Percentiles rank a stretch among this genome's conserved stretches.
Evolutionary conservation across 805 yeast genomes (phyloP).

Genomic region (Wickerhamomyces hampshirensis): DNA sequence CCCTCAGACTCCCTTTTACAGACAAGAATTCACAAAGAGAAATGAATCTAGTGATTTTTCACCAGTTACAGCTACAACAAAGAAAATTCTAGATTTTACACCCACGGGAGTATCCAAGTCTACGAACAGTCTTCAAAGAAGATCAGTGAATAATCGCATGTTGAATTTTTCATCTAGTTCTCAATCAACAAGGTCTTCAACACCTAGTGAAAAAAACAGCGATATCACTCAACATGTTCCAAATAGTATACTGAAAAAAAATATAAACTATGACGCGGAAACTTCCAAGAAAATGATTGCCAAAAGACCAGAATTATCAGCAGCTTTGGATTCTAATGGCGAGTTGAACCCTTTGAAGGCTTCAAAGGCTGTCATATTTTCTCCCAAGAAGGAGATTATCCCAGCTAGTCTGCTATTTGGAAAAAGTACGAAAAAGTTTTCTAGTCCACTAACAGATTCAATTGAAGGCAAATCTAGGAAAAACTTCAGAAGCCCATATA

Average conservation of each 20-base stretch:
- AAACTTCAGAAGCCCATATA: slow-evolving; percentile 19
- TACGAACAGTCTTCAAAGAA: slow-evolving; percentile 4
- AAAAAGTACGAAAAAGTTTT: slow-evolving; percentile 8
- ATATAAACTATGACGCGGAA: slow-evolving; percentile 16
- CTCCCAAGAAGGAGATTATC: slow-evolving; percentile 29
- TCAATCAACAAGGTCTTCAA: slow-evolving; percentile 1
- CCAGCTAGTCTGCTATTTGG: slow-evolving; percentile 3
- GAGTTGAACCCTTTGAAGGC: slow-evolving; percentile 30
- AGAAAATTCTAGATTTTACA: slow-evolving; percentile 9
- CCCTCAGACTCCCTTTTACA: slow-evolving; percentile 22
- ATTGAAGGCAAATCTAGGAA: slow-evolving; percentile 15
- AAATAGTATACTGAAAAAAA: slow-evolving; percentile 23
- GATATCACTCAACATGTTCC: slow-evolving; percentile 6
- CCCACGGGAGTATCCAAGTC: neutral
- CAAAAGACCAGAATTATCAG: slow-evolving; percentile 19
- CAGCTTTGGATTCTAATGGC: slow-evolving; percentile 21
- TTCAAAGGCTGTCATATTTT: slow-evolving; percentile 29
- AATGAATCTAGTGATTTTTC: slow-evolving; percentile 3
- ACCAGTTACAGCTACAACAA: slow-evolving; percentile 13
- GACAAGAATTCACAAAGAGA: slow-evolving; percentile 13
- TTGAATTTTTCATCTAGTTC: neutral
- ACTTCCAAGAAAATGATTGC: slow-evolving; percentile 15
- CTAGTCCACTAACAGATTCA: slow-evolving; percentile 23
- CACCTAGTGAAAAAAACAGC: slow-evolving; percentile 2
- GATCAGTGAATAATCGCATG: slow-evolving; percentile 6